These are phyloP conservation scores for Ilyonectria sp. DNA, from an alignment of 2,329 filamentous ascomycete genomes.

Conservation along the genomic window DNA sequence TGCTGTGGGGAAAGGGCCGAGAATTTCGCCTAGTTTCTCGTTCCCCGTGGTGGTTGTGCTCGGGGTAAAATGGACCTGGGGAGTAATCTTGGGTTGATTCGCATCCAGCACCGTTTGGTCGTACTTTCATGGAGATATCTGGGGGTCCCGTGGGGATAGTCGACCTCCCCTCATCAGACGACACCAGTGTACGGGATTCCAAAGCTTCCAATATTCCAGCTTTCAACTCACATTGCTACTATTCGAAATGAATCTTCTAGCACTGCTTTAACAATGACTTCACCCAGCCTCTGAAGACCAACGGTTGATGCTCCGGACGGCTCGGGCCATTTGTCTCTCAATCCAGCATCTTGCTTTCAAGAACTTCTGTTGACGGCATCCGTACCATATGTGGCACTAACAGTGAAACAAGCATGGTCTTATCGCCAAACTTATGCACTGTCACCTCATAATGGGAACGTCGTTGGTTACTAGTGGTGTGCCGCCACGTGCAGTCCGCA, in stretches of 20 bases:
- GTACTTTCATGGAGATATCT: neutral
- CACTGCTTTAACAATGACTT: neutral
- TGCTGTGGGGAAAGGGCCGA: constrained; percentile 47
- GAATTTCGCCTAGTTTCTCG: constrained; percentile 34
- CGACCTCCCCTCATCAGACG: neutral
- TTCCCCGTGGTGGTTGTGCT: constrained; percentile 35
- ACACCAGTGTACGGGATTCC: neutral
- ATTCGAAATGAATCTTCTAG: neutral
- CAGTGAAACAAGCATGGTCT: neutral
- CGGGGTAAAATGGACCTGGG: constrained; percentile 35
- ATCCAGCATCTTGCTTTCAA: neutral
- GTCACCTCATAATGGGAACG: neutral
- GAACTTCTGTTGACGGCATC: neutral
- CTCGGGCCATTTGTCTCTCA: neutral
- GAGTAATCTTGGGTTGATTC: constrained; percentile 15
- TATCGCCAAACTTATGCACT: neutral
- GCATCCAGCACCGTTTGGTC: neutral
- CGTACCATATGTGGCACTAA: neutral
- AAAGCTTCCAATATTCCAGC: neutral
- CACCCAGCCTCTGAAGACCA: neutral
- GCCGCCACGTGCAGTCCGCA: constrained; percentile 5
- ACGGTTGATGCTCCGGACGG: too few relatives aligned
- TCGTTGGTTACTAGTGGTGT: neutral
- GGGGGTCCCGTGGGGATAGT: neutral
- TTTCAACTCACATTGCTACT: neutral